phyloP scores from a whole-genome alignment of 108 stramenopile species.

The Cyclotella choctawhatcheeana region DNA sequence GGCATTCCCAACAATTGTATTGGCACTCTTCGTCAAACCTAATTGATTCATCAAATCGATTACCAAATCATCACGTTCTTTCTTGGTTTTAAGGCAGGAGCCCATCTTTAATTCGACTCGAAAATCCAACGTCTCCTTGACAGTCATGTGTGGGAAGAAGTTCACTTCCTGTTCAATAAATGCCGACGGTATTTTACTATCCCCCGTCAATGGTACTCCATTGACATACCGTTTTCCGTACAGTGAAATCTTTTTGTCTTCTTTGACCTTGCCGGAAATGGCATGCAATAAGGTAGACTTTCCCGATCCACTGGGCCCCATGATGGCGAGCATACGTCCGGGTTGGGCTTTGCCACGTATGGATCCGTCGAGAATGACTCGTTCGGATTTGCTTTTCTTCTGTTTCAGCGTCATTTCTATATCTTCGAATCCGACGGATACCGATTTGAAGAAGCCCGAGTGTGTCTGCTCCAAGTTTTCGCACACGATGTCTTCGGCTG shows the following conservation, averaged over 20 bases:
- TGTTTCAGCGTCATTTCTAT: constrained; percentile 64
- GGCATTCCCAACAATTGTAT: constrained; percentile 83
- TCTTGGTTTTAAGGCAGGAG: constrained; percentile 55
- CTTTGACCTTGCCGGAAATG: constrained; percentile 80
- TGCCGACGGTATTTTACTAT: constrained; percentile 71
- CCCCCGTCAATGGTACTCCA: constrained; percentile 59
- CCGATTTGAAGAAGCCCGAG: constrained; percentile 47
- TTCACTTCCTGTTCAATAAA: constrained; percentile 82
- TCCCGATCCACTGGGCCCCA: constrained; percentile 72
- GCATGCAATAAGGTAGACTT: constrained; percentile 81
- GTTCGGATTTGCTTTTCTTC: constrained; percentile 52
- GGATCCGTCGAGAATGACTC: constrained; percentile 77
- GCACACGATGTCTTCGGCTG: constrained; percentile 49
- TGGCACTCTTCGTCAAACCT: constrained; percentile 73
- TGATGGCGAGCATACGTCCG: constrained; percentile 80
- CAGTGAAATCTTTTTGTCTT: constrained; percentile 61
- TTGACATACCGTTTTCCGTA: constrained; percentile 76
- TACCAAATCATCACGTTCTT: constrained; percentile 64
- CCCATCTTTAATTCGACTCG: constrained; percentile 88
- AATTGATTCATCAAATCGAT: constrained; percentile 69
- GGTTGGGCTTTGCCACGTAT: constrained; percentile 76
- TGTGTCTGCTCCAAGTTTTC: constrained; percentile 43
- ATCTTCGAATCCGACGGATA: constrained; percentile 74
- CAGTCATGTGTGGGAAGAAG: constrained; percentile 92
- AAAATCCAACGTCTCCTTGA: constrained; percentile 82